Evolutionary conservation across 192 early-diverging fungal species (phyloP).

Genomic region (Allomyces macrogynus): DNA sequence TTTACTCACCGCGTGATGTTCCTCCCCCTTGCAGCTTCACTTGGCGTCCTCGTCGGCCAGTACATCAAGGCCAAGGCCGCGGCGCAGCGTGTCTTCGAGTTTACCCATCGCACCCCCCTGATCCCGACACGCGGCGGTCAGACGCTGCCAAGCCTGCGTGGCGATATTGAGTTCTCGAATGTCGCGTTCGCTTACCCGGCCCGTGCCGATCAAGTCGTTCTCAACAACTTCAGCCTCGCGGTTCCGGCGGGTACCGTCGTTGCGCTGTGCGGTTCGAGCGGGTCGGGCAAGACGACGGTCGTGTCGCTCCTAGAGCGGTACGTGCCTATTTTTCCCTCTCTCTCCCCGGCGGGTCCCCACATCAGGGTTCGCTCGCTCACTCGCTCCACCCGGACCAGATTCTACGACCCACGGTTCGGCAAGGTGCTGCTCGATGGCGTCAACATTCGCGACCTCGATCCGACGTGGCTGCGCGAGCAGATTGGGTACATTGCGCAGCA

Average conservation of each 20-base stretch:
- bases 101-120: slow-evolving; percentile 26
- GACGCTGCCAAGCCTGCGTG: slow-evolving; percentile 14
- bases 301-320: slow-evolving; percentile 33
- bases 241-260: slow-evolving; percentile 31
- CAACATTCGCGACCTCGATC: slow-evolving; percentile 28
- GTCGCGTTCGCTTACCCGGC: slow-evolving; percentile 47
- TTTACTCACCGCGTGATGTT: neutral
- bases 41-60: slow-evolving; percentile 38
- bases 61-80: slow-evolving; percentile 52
- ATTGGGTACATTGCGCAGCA: slow-evolving; percentile 53
- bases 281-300: slow-evolving; percentile 47
- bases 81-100: slow-evolving; percentile 32
- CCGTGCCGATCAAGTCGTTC: slow-evolving; percentile 28
- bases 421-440: slow-evolving; percentile 33
- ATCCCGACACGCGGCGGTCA: slow-evolving; percentile 20
- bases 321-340: neutral
- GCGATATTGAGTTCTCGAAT: slow-evolving; percentile 29
- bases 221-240: slow-evolving; percentile 27
- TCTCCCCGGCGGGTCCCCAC: no score
- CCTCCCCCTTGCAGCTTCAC: slow-evolving; percentile 9
- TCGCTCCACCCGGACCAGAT: slow-evolving; percentile 2
- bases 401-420: slow-evolving; percentile 43
- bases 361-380: no score
- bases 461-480: slow-evolving; percentile 35
- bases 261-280: slow-evolving; percentile 30